phyloP scores from a whole-genome alignment of 768 basidiomycete genomes.

The Psilocybe cubensis region DNA sequence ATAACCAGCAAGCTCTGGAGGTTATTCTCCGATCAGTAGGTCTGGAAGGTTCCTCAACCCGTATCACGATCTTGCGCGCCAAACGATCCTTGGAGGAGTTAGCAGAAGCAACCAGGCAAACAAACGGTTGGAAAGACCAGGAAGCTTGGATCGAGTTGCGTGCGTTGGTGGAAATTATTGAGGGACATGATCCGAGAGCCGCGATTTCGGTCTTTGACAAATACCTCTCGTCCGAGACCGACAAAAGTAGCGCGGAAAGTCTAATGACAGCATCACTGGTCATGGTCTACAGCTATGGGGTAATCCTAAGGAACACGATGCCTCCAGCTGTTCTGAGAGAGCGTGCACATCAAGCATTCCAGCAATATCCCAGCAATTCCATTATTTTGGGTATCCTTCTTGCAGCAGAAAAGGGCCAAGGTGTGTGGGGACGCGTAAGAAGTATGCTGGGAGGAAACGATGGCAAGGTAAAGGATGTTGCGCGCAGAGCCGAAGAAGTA shows the following conservation, averaged over 20 bases:
- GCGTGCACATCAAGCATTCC: slow-evolving; percentile 56
- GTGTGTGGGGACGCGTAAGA: slow-evolving; percentile 76
- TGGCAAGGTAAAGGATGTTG: slow-evolving; percentile 54
- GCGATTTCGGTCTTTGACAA: slow-evolving; percentile 48
- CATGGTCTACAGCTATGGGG: slow-evolving; percentile 63
- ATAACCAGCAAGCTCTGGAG: slow-evolving; percentile 50
- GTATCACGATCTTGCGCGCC: slow-evolving; percentile 61
- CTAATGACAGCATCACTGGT: slow-evolving; percentile 57
- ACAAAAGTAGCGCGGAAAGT: slow-evolving; percentile 49
- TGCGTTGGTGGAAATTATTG: slow-evolving; percentile 67
- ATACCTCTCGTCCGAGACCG: slow-evolving; percentile 27
- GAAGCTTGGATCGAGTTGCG: slow-evolving; percentile 70
- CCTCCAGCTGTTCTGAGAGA: slow-evolving; percentile 63
- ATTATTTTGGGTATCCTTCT: slow-evolving; percentile 73
- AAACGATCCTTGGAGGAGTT: slow-evolving; percentile 66
- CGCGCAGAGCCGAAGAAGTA: slow-evolving; percentile 65
- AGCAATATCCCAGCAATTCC: slow-evolving; percentile 69
- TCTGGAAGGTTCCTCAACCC: slow-evolving; percentile 49
- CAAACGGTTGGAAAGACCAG: slow-evolving; percentile 51
- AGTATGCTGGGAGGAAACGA: slow-evolving; percentile 54
- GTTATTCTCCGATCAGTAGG: slow-evolving; percentile 59
- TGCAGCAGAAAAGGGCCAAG: slow-evolving; percentile 77
- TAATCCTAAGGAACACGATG: slow-evolving; percentile 56
- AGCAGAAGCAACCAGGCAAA: slow-evolving; percentile 29
- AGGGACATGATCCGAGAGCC: slow-evolving; percentile 40